Evolutionary conservation across 2,329 filamentous ascomycete genomes (phyloP).

Genomic region (Aaosphaeria arxii): DNA sequence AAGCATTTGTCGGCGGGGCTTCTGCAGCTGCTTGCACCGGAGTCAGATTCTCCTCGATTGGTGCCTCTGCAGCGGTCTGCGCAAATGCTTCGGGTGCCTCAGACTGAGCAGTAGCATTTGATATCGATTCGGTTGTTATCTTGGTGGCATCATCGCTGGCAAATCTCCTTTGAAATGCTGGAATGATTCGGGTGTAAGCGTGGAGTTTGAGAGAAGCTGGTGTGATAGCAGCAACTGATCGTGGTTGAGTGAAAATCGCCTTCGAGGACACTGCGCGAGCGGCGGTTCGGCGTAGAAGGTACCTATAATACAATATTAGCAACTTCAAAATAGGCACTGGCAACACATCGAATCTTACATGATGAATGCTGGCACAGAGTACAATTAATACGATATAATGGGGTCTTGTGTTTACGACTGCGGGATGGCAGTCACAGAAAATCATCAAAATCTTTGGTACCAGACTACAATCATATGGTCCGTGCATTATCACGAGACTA

Average conservation of each 20-base stretch:
- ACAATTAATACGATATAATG: too few relatives aligned
- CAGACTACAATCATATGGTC: too few relatives aligned
- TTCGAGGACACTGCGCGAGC: constrained; percentile 51
- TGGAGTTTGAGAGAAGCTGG: constrained; percentile 25
- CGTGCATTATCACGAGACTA: too few relatives aligned
- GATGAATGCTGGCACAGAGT: too few relatives aligned
- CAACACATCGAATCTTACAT: too few relatives aligned
- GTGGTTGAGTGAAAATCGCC: constrained; percentile 42
- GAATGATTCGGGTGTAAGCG: constrained; percentile 38
- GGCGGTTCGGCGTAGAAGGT: constrained; percentile 56
- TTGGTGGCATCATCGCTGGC: constrained; percentile 46
- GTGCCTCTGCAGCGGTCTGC: constrained; percentile 33
- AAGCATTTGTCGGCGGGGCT: constrained; percentile 20
- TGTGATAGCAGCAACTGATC: constrained; percentile 33
- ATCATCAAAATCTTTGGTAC: too few relatives aligned
- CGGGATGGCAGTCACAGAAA: too few relatives aligned
- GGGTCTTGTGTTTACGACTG: too few relatives aligned
- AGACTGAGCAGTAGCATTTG: constrained; percentile 24
- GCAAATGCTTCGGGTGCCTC: constrained; percentile 28
- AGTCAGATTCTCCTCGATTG: constrained; percentile 31
- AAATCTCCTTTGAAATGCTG: constrained; percentile 47
- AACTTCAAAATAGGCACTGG: too few relatives aligned
- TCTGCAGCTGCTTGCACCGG: constrained; percentile 21
- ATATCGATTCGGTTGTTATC: constrained; percentile 33
- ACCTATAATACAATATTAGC: constrained; percentile 44